These are phyloP conservation scores for Fraxinus platypoda DNA, from an alignment of 305 asterid species.

Conservation along the genomic window DNA sequence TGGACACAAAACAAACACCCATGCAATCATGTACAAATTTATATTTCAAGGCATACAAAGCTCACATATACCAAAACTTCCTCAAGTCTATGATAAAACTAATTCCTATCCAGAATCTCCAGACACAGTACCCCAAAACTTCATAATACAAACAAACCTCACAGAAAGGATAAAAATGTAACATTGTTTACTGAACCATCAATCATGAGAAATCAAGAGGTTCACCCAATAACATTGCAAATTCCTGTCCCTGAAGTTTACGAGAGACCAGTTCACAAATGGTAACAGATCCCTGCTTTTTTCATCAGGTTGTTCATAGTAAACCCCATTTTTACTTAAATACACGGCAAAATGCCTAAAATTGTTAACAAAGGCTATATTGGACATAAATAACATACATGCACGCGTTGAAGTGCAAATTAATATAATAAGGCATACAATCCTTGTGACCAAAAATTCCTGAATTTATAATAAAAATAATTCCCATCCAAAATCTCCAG, in stretches of 20 bases:
- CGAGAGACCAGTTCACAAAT: slow-evolving; percentile 48
- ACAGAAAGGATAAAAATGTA: slow-evolving; percentile 7
- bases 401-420: background rate
- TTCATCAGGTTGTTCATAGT: slow-evolving; percentile 33
- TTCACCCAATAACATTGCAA: slow-evolving; percentile 52
- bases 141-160: background rate
- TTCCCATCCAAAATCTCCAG: background rate
- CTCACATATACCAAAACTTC: background rate
- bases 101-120: background rate
- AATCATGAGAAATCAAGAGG: slow-evolving; percentile 30
- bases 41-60: background rate
- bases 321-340: background rate
- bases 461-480: too few relatives aligned
- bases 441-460: background rate
- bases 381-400: background rate
- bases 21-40: background rate
- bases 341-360: background rate
- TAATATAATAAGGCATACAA: background rate
- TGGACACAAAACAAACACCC: background rate
- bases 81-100: background rate
- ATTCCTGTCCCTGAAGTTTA: slow-evolving; percentile 51
- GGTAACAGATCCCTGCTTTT: slow-evolving; percentile 62
- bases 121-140: background rate
- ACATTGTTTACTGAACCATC: slow-evolving; percentile 53
- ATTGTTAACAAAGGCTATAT: background rate